phyloP scores from a whole-genome alignment of 208 protist species.

The Leishmania martiniquensis region DNA sequence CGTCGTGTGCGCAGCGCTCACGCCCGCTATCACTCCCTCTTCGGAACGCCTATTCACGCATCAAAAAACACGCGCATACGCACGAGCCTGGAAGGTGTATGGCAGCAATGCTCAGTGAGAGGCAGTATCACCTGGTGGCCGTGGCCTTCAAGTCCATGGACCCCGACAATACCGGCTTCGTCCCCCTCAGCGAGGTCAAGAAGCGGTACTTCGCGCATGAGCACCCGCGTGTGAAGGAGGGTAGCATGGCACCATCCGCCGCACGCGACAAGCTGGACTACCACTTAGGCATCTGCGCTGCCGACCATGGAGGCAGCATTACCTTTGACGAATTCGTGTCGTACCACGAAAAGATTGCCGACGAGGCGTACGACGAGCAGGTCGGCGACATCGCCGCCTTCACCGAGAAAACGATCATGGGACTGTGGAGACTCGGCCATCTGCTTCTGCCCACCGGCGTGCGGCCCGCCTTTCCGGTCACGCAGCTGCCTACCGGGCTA shows the following conservation, averaged over 20 bases:
- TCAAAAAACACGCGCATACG: neutral
- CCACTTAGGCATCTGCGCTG: constrained; percentile 60
- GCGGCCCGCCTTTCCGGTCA: constrained; percentile 56
- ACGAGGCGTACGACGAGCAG: constrained; percentile 64
- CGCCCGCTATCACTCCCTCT: neutral
- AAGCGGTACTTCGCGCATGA: constrained; percentile 60
- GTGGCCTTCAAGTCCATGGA: constrained; percentile 68
- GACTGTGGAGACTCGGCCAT: constrained; percentile 74
- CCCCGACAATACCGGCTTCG: constrained; percentile 39
- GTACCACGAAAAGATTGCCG: constrained; percentile 80
- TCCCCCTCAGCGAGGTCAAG: constrained; percentile 54
- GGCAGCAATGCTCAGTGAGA: constrained; percentile 26
- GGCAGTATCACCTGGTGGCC: constrained; percentile 35
- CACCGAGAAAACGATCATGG: constrained; percentile 65
- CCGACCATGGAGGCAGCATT: constrained; percentile 55
- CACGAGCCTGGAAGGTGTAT: neutral
- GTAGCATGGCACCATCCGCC: constrained; percentile 65
- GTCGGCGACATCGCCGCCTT: constrained; percentile 59
- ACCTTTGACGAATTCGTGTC: constrained; percentile 81
- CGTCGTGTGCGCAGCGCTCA: neutral
- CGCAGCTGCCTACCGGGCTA: constrained; percentile 45
- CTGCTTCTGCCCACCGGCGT: constrained; percentile 79
- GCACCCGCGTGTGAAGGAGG: constrained; percentile 82
- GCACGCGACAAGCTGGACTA: constrained; percentile 62
- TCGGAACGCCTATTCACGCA: neutral